Conservation (phyloP, 345 rosid species). For the Microcos paniculata region DNA sequence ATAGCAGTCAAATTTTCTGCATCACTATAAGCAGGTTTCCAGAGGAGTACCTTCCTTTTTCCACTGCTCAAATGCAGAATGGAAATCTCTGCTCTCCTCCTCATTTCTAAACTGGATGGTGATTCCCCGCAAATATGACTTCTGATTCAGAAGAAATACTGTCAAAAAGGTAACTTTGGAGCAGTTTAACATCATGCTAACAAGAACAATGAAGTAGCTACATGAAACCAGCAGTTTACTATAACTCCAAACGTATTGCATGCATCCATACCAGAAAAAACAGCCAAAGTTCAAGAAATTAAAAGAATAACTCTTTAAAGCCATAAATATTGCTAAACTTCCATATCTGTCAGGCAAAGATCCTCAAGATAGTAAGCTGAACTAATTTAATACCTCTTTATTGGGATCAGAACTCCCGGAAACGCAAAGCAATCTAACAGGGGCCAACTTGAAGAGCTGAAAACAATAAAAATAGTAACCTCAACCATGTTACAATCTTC, state of each 20-base stretch:
- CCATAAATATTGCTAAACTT: neutral
- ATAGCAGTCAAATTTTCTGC: conserved; percentile 1
- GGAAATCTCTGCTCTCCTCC: conserved; percentile 78
- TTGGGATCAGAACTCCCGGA: conserved; percentile 36
- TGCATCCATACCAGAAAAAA: neutral
- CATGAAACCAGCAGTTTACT: neutral
- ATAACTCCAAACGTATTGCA: neutral
- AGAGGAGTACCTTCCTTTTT: conserved; percentile 69
- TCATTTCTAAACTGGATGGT: conserved; percentile 64
- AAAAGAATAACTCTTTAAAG: neutral
- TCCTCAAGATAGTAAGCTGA: neutral
- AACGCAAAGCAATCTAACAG: conserved; percentile 67
- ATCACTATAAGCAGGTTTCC: conserved; percentile 23
- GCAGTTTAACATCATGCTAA: conserved; percentile 13
- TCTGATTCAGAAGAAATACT: conserved; percentile 51
- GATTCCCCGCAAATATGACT: conserved; percentile 59
- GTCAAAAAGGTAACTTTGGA: conserved; percentile 29
- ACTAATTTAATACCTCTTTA: conserved; percentile 53
- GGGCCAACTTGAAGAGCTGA: conserved; percentile 84
- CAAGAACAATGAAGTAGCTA: neutral
- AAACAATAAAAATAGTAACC: conserved; percentile 15
- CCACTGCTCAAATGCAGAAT: conserved; percentile 81
- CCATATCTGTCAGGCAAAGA: neutral
- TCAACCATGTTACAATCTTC: neutral
- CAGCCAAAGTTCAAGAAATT: neutral